phyloP scores from a whole-genome alignment of 345 rosid species.

The Pugionium dolabratum region DNA sequence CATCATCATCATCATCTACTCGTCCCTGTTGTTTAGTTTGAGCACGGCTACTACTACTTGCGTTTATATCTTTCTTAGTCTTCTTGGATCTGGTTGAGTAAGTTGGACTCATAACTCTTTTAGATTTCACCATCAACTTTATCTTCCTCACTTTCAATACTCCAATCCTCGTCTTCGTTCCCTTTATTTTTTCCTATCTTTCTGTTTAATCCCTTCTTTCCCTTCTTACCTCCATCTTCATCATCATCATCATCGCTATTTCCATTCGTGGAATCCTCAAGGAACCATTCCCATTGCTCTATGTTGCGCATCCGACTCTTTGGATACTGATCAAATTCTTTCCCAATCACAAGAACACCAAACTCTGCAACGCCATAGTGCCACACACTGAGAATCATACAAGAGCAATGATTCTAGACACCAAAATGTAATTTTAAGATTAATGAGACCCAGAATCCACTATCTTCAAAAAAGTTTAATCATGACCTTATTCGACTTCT shows the following conservation, averaged over 20 bases:
- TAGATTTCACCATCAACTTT: constrained; percentile 34
- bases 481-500: background rate
- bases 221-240: constrained; percentile 28
- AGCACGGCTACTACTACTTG: constrained; percentile 10
- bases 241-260: constrained; percentile 44
- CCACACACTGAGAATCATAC: constrained; percentile 13
- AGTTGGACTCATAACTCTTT: constrained; percentile 37
- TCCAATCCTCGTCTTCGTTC: constrained; percentile 63
- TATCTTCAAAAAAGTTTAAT: too few relatives aligned
- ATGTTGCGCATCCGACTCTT: constrained; percentile 45
- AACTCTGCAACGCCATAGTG: constrained; percentile 57
- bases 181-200: constrained; percentile 51
- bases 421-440: too few relatives aligned
- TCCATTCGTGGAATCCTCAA: constrained; percentile 50
- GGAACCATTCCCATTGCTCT: constrained; percentile 80
- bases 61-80: constrained; percentile 25
- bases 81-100: constrained; percentile 63
- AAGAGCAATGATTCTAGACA: background rate
- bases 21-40: constrained; percentile 24
- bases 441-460: too few relatives aligned
- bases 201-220: constrained; percentile 37
- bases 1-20: constrained; percentile 32
- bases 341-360: constrained; percentile 77
- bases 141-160: constrained; percentile 63
- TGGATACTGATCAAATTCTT: constrained; percentile 65